Evolutionary conservation across 495 filamentous ascomycete genomes (phyloP), one percentile per base, ranked within the genome.

Genomic region (Xylaria palmicola): DNA sequence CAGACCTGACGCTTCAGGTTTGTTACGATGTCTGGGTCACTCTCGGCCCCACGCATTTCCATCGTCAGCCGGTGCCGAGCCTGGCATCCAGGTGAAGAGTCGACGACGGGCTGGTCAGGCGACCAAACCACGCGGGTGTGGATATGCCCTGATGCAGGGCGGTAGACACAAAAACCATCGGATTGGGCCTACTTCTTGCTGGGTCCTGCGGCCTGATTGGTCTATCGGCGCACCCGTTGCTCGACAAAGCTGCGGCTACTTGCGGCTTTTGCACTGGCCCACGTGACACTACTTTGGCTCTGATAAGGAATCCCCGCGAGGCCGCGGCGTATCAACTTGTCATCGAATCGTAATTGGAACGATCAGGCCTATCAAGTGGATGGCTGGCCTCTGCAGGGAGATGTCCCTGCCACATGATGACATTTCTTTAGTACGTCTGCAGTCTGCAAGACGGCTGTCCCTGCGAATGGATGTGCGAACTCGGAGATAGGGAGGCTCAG

Each of bases 331-430:
- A 60, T 70, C 60, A 50, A 40, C 47, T 36, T 68, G 64, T 61
- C 69, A 63, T 69, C 59, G 63, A 65, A 59, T 65, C 63, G 59
- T 67, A 67, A 72, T 67, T 66, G 64, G 66, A 61, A 72, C 56
- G 26, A 58, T 47, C 58, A 61, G 60, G 37, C 49, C 29, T 62
- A 56, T 36, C 44, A 44, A 34, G 64, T 62, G 59, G 60, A 56
- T 56, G 47, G 32, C 63, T 30, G 59, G 54, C 60, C 62, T 56
- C 62, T 69, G 34, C 53, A 49, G 45, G 22, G 56, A 48, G 26
- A 41, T 26, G 30, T 58, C 40, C 56, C 48, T 39, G 56, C 61
- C 57, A 55, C 58, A 56, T 61, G 59, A 53, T 53, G 59, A 40
- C 39, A 58, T 49, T 37, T 59, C 49, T 62, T n/a, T 59, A 58